A percentile compares a stretch with the other conserved stretches of the same genome.
These are phyloP conservation scores for Alternaria tenuissima DNA, from an alignment of 2,329 filamentous ascomycete species.

Conservation along the genomic window DNA sequence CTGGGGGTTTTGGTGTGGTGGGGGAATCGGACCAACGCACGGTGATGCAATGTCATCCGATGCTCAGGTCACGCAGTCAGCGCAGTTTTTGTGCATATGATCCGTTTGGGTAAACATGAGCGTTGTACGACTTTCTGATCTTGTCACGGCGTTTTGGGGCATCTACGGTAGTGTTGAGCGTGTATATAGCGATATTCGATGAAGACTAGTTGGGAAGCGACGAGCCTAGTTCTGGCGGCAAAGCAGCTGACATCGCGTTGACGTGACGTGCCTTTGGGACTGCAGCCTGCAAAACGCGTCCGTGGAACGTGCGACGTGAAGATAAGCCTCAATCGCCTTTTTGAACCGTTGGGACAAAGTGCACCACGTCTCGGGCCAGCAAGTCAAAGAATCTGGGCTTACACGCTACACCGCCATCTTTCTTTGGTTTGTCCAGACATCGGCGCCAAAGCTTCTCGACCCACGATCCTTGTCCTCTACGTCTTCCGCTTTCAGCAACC, in stretches of 20 bases:
- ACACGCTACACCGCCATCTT: conserved; percentile 28
- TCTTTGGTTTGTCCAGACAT: conserved; percentile 20
- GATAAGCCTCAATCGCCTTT: neutral
- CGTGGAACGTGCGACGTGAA: conserved; percentile 16
- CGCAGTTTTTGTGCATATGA: conserved; percentile 21
- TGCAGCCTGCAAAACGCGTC: conserved; percentile 27
- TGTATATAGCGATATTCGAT: conserved; percentile 2
- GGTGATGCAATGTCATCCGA: conserved; percentile 40
- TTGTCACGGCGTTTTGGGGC: neutral
- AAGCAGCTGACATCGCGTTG: conserved; percentile 39
- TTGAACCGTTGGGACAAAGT: neutral
- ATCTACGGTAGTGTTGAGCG: neutral
- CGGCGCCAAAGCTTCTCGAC: conserved; percentile 26
- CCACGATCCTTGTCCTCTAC: conserved; percentile 18
- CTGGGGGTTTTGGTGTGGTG: conserved; percentile 19
- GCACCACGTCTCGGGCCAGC: conserved; percentile 3
- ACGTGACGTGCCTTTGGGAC: conserved; percentile 16
- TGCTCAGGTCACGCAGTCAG: conserved; percentile 44
- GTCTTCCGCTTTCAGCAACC: conserved; percentile 21
- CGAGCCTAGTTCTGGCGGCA: conserved; percentile 6
- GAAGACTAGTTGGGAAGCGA: conserved; percentile 2
- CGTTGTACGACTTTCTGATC: neutral
- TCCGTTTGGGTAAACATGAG: conserved; percentile 5
- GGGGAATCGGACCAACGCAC: conserved; percentile 16
- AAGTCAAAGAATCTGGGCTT: conserved; percentile 11